Evolutionary conservation across 768 basidiomycete genomes (phyloP), one percentile per base, ranked within the genome.

Genomic region (Obba rivulosa): DNA sequence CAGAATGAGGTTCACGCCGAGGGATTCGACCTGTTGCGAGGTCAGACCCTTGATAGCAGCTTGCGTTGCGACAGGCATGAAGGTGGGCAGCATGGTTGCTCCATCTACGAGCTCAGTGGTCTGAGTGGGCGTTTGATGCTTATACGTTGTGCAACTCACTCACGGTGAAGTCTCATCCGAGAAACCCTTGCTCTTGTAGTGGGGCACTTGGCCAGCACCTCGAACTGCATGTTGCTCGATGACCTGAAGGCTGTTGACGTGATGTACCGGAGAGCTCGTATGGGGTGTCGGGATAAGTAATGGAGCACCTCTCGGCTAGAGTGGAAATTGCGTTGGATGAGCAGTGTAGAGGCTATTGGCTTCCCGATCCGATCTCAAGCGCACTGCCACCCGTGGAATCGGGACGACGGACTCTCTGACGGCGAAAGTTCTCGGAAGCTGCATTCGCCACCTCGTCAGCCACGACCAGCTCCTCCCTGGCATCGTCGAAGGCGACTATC

Each of bases 21-120:
- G 74, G 2, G 82, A 73, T 62, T 92, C 87, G 34, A 87, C 81
- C 66, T 93, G 88, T 50, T 88, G 85, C 17, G 88, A 67, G 4
- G 90, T 91, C n/a, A 94, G 68, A 3, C 91, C 90, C 66, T 95
- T 95, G 61, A 94, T 90, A 5, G 91, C 87, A 16, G 86, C 90
- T 62, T 94, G 92, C 3, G 92, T 94, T 2, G 90, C 91, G 8
- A 93, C 90, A 3, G 91, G 92, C 92, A 93, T 94, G 58, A 94
- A 94, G 0, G 91, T 90, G 2, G 91, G 91, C 17, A 92, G 70
- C 74, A 85, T 80, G 2, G 90, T 92, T 34, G 77, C 69, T 8
- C 88, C 89, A 69, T 92, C 88, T 90, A 52, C 20, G 54, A 17
- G 39, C 25, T 8, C 46, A 13, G 5, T 7, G 41, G 2, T 16